These are phyloP conservation scores for Penicillium coffeae DNA, from an alignment of 495 filamentous ascomycete species.

Conservation along the genomic window DNA sequence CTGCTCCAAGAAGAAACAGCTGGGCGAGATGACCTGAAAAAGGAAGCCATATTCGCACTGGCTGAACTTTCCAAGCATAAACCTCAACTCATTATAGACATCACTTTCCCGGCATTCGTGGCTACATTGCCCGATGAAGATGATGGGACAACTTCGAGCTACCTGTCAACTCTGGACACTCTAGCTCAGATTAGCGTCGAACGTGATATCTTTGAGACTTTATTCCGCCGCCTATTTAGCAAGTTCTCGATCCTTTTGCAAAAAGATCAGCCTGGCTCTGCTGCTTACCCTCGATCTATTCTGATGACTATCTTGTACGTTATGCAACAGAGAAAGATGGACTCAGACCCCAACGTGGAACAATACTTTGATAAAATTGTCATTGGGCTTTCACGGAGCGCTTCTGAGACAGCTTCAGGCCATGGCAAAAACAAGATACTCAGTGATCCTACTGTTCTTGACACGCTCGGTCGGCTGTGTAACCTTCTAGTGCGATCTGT, in stretches of 20 bases:
- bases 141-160: slow-evolving; percentile 37
- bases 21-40: slow-evolving; percentile 55
- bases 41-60: slow-evolving; percentile 60
- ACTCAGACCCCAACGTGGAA: slow-evolving; percentile 46
- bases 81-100: slow-evolving; percentile 63
- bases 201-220: slow-evolving; percentile 61
- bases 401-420: slow-evolving; percentile 37
- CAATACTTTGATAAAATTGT: slow-evolving; percentile 61
- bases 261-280: slow-evolving; percentile 45
- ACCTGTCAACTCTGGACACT: slow-evolving; percentile 59
- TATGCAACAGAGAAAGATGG: slow-evolving; percentile 52
- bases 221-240: slow-evolving; percentile 64
- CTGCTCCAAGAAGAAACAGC: slow-evolving; percentile 56
- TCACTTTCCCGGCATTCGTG: slow-evolving; percentile 71
- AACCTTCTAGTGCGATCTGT: slow-evolving; percentile 58
- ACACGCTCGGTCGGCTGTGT: slow-evolving; percentile 60
- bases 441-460: slow-evolving; percentile 51
- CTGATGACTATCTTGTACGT: slow-evolving; percentile 64
- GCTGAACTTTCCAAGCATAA: slow-evolving; percentile 63
- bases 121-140: slow-evolving; percentile 62
- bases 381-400: slow-evolving; percentile 44
- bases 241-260: slow-evolving; percentile 59
- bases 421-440: slow-evolving; percentile 42
- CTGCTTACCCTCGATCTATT: slow-evolving; percentile 55
- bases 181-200: slow-evolving; percentile 66